phyloP scores from a whole-genome alignment of 2,329 filamentous ascomycete species.

The Fusarium lateritium region DNA sequence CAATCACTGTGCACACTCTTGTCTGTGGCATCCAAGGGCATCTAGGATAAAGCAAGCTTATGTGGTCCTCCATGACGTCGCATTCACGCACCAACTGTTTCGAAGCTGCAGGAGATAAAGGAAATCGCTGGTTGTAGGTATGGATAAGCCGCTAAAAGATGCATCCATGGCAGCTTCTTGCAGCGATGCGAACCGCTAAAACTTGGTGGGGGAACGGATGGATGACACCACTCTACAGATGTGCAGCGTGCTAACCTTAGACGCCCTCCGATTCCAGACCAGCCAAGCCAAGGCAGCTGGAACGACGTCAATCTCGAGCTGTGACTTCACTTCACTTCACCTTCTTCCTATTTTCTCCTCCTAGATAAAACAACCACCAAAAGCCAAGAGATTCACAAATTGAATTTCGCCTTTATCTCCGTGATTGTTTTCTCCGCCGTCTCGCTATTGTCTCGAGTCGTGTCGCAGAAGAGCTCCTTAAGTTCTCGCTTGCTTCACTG shows the following conservation, averaged over 20 bases:
- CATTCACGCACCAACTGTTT: constrained; percentile 36
- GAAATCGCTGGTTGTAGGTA: constrained; percentile 19
- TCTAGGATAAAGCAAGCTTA: constrained; percentile 45
- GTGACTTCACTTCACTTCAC: constrained; percentile 19
- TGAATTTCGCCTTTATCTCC: constrained; percentile 8
- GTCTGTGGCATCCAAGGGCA: constrained; percentile 24
- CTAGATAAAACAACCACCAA: constrained; percentile 13
- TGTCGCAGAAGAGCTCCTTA: constrained; percentile 43
- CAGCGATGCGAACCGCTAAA: constrained; percentile 21
- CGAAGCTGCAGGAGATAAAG: constrained; percentile 34
- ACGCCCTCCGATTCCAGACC: constrained; percentile 34
- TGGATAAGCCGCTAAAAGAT: no score
- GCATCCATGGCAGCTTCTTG: constrained; percentile 9
- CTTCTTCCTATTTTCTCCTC: constrained; percentile 12
- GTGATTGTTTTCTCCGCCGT: constrained; percentile 19
- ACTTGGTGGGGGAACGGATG: constrained; percentile 32
- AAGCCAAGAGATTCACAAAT: constrained; percentile 29
- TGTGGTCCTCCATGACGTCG: constrained; percentile 46
- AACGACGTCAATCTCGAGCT: constrained; percentile 30
- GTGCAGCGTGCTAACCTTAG: constrained; percentile 30
- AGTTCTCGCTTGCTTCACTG: constrained; percentile 30
- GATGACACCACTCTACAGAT: constrained; percentile 44
- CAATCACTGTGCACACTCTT: constrained; percentile 26
- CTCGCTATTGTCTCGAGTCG: constrained; percentile 46
- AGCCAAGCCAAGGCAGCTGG: constrained; percentile 36